Conservation (phyloP, 225 moss, liverwort and hornwort genomes). For the Thuidium tamariscinum region DNA sequence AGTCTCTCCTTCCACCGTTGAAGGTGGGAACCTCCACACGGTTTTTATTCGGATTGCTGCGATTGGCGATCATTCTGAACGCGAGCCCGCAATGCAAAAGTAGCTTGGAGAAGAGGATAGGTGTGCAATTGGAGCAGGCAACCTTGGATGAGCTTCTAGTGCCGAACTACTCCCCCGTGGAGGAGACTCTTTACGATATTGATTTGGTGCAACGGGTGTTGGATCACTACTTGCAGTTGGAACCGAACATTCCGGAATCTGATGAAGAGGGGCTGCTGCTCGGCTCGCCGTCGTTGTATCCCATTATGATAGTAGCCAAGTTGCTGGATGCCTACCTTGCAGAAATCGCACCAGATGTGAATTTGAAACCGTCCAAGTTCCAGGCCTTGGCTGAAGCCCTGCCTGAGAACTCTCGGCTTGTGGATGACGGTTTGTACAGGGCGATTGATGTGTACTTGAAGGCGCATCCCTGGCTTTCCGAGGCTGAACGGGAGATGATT, state of each 20-base stretch:
- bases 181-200: constrained; percentile 55
- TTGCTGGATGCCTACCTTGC: constrained; percentile 52
- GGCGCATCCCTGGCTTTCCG: constrained; percentile 52
- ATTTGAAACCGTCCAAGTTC: constrained; percentile 44
- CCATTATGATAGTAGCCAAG: constrained; percentile 57
- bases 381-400: constrained; percentile 39
- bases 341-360: constrained; percentile 53
- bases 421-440: constrained; percentile 49
- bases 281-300: constrained; percentile 38
- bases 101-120: constrained; percentile 52
- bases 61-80: constrained; percentile 45
- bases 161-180: constrained; percentile 51
- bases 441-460: constrained; percentile 61
- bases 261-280: constrained; percentile 47
- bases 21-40: constrained; percentile 31
- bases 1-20: constrained; percentile 32
- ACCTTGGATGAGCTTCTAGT: constrained; percentile 52
- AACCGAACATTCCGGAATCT: constrained; percentile 30
- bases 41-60: constrained; percentile 47
- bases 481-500: constrained; percentile 34
- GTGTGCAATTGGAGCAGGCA: constrained; percentile 56
- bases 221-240: constrained; percentile 41
- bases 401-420: constrained; percentile 26
- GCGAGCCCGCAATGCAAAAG: constrained; percentile 36
- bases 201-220: constrained; percentile 47